Evolutionary conservation across 1,284 basidiomycete species (phyloP), one percentile per base, ranked within the genome.

Genomic region (Calocybe gambosa): DNA sequence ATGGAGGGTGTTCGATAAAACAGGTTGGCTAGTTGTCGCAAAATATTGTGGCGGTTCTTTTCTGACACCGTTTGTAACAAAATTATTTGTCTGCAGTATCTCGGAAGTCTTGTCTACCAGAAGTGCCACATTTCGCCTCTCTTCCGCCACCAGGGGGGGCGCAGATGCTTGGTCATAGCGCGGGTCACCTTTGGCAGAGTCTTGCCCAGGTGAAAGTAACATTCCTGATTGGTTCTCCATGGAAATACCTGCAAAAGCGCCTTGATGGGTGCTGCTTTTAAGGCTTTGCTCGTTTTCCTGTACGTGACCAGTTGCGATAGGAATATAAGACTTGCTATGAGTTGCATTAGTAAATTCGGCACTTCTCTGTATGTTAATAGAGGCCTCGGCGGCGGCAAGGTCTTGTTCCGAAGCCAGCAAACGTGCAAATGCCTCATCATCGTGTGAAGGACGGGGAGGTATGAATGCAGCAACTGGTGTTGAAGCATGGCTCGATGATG

Each of bases 351-450:
- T 15, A 34, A 3, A 34, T n/a, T 34, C n/a, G 3, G 15, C 15
- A 3, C 31, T 34, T 8, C 3, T 34, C 31, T n/a, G n/a, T 16
- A 15, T n/a, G 13, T n/a, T 34, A 13, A 34, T n/a, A 16, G 31
- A n/a, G 31, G 6, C 13, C 31, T 34, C 13, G 31, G 5, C 8
- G 29, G 3, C 13, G 5, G 15, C n/a, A 34, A 7, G 10, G n/a
- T 35, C 20, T 9, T 35, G 16, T 21, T 42, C 31, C 7, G 41
- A 12, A 4, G 37, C 44, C 23, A 43, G 29, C 6, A 25, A 20
- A 33, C 29, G 42, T 23, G 50, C 39, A 23, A 42, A 15, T 4
- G 39, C 29, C 35, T 47, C 47, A n/a, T 40, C 42, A 16, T 52
- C 33, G 36, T 21, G 12, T 34, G n/a, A 16, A 8, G n/a, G 8